These are phyloP conservation scores for Globisporangium rhizosaccharum DNA, from an alignment of 352 stramenopile genomes.

Conservation along the genomic window DNA sequence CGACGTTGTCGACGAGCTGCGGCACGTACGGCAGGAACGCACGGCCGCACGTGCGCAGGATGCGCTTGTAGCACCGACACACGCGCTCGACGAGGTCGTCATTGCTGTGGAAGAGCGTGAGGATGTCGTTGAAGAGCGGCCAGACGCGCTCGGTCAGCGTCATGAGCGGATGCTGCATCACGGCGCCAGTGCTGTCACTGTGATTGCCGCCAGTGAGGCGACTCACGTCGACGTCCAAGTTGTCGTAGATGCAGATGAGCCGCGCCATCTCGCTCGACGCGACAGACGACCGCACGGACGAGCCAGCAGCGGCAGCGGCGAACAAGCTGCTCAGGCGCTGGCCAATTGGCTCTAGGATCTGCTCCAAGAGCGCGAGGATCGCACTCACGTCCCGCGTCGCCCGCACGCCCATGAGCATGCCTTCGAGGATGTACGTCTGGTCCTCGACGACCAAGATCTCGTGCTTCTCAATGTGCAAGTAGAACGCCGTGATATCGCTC, in stretches of 20 bases:
- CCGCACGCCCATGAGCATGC: constrained; percentile 57
- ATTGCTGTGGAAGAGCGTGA: constrained; percentile 64
- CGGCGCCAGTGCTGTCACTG: too few species aligned
- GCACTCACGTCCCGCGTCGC: constrained; percentile 37
- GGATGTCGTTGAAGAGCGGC: constrained; percentile 74
- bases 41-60: constrained; percentile 61
- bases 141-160: constrained; percentile 76
- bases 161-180: constrained; percentile 38
- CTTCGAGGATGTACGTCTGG: constrained; percentile 82
- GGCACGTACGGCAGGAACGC: constrained; percentile 66
- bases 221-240: constrained; percentile 42
- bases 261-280: constrained; percentile 67
- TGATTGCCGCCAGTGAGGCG: constrained; percentile 8
- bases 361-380: constrained; percentile 50
- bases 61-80: constrained; percentile 85
- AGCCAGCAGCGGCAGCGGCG: constrained; percentile 20
- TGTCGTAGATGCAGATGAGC: constrained; percentile 83
- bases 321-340: constrained; percentile 44
- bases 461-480: constrained; percentile 65
- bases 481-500: constrained; percentile 64
- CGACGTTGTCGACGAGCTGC: constrained; percentile 68
- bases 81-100: constrained; percentile 80
- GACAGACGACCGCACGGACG: constrained; percentile 27
- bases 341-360: constrained; percentile 62
- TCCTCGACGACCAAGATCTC: constrained; percentile 71